A percentile compares a stretch with the other conserved stretches of the same genome.
Evolutionary conservation across 768 basidiomycete species (phyloP).

Genomic region (Phlebiopsis flavidoalba): DNA sequence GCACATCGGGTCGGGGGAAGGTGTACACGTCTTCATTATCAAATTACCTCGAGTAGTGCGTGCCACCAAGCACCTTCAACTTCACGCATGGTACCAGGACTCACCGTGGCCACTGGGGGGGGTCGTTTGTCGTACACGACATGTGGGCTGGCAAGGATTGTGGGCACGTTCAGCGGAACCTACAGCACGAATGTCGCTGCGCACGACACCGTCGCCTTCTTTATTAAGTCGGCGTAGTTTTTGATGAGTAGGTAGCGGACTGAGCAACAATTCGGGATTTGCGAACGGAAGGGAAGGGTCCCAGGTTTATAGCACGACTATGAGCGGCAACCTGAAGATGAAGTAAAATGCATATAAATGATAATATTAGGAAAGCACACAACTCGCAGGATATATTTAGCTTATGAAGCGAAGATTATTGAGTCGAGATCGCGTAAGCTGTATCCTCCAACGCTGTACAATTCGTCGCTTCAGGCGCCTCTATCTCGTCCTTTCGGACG

Average conservation of each 20-base stretch:
- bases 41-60: slow-evolving; percentile 17
- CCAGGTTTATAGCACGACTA: background rate
- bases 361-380: background rate
- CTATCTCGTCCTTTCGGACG: slow-evolving; percentile 41
- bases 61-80: slow-evolving; percentile 42
- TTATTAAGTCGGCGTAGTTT: slow-evolving; percentile 28
- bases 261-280: background rate
- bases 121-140: slow-evolving; percentile 40
- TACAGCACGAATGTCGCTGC: slow-evolving; percentile 39
- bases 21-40: slow-evolving; percentile 39
- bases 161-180: slow-evolving; percentile 35
- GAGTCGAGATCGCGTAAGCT: background rate
- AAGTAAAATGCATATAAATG: background rate
- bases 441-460: slow-evolving; percentile 33
- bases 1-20: slow-evolving; percentile 39
- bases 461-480: slow-evolving; percentile 36
- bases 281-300: background rate
- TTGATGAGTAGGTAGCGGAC: background rate
- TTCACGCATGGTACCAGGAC: slow-evolving; percentile 37
- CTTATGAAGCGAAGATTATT: background rate
- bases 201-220: slow-evolving; percentile 50
- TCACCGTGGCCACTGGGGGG: slow-evolving; percentile 30
- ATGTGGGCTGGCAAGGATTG: slow-evolving; percentile 48
- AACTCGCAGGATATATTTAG: background rate
- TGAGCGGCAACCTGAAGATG: background rate